Base-by-base conservation (phyloP, 805 yeast genomes). In the Ogataea salicorniae region DNA sequence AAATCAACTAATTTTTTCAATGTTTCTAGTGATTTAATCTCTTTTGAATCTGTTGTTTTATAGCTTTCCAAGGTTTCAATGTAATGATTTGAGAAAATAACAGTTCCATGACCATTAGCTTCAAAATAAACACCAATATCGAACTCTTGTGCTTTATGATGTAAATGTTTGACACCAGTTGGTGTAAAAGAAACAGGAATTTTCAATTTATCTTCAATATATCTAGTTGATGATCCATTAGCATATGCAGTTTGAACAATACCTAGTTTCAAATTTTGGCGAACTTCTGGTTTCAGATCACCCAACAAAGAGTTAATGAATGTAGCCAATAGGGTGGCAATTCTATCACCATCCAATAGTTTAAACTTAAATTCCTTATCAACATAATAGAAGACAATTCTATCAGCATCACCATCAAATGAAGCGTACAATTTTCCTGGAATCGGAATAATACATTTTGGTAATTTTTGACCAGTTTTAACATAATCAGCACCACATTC, bases 91-190 rank as follows among this genome's bases (percentile, higher is more conserved):
- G 87, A 80, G 63, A 94, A 94, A 18, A 89, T 73, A 6, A 92
- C 95, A 0, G 99, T 94, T 14, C 99, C 99, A 63, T 94, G 99
- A n/a, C 99, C 99, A 63, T 94, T 94, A 46, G 99, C 99, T 71
- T 94, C 99, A 59, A 94, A 94, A 68, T 94, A 94, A 15, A 94
- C 83, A 23, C 99, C 99, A 51, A 92, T 76, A 60, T 90, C 98
- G 61, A 79, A 94, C 39, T 80, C 75, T 50, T 77, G 80, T 1
- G 95, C 94, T 43, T 90, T 95, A 61, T 92, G 97, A 64, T 94
- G 99, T 53, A 94, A 72, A 69, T 94, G 96, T 67, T 94, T 94
- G 34, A 94, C 99, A 37, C 99, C 99, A 2, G 99, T 94, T 39
- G 96, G 84, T 0, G 98, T 87, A 65, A 92, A 87, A 1, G 80